Evolutionary conservation across 805 yeast genomes (phyloP).

Genomic region (Zygosaccharomyces kombuchaensis): DNA sequence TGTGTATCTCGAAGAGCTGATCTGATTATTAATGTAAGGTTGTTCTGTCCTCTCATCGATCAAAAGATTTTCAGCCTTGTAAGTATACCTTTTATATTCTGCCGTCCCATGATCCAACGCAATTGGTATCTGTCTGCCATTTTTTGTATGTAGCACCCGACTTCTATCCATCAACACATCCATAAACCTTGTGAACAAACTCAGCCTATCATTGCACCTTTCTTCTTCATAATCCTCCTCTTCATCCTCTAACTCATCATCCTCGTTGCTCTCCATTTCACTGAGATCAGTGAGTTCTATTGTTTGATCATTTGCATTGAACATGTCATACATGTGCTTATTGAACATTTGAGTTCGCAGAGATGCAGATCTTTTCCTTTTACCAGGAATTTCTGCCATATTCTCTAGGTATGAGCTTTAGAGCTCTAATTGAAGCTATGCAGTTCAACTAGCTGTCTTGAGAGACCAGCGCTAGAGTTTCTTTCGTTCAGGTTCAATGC

Average conservation of each 20-base stretch:
- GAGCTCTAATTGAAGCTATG: not conserved
- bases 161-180: constrained; percentile 42
- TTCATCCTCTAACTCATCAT: constrained; percentile 7
- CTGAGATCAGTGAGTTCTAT: constrained; percentile 16
- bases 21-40: constrained; percentile 61
- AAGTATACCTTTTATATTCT: constrained; percentile 19
- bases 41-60: constrained; percentile 62
- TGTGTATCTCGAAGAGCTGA: constrained; percentile 86
- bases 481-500: not conserved
- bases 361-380: constrained; percentile 31
- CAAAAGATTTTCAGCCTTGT: constrained; percentile 32
- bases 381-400: constrained; percentile 11
- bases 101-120: constrained; percentile 39
- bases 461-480: not conserved
- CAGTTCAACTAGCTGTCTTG: no score
- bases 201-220: constrained; percentile 7
- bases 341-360: constrained; percentile 35
- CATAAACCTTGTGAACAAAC: constrained; percentile 12
- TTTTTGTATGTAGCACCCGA: constrained; percentile 48
- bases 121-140: constrained; percentile 77
- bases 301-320: constrained; percentile 16
- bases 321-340: constrained; percentile 29
- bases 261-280: constrained; percentile 11
- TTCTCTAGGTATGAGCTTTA: not conserved
- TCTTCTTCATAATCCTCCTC: constrained; percentile 8